Base-by-base conservation (phyloP, 495 filamentous ascomycete species). In the Trichoderma virens region DNA sequence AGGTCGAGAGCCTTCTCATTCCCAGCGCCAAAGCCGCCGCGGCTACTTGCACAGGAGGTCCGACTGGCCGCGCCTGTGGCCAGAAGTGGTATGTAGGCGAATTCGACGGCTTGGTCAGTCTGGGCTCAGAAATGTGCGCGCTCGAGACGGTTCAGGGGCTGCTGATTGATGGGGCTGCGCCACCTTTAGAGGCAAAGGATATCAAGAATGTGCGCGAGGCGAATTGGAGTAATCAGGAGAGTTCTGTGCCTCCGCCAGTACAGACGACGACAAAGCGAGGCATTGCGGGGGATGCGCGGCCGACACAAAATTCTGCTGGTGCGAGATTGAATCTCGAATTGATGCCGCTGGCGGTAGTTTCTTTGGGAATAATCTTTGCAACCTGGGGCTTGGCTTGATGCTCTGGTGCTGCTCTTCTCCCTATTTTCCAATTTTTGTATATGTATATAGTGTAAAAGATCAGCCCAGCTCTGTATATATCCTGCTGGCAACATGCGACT, bases 91-190 rank as follows among this genome's bases (percentile, higher is more conserved):
- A 80, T 54, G 73, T 78, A 14, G 72, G 74, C 14, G 76, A 78
- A 14, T 90, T 84, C 74, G 90, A 92, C 67, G 83, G 81, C 1
- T 72, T 72, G 16, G 69, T 68, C 9, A 86, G 87, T 2, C 73
- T 90, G n/a, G 88, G 89, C 0, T 83, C 90, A 76, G 83, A 90
- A 72, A 83, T 92, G 82, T 82, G 80, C 45, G 89, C 87, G 1
- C 74, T 93, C 45, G 84, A 88, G 69, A 84, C 88, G 25, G 78
- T 93, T 6, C 82, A 88, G 70, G 84, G 85, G 2, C 73, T 83
- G 9, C 68, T 88, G 3, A 72, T 77, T 6, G 65, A 68, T 13
- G 59, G 75, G 39, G 75, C 77, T 3, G 45, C 62, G 9, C 69
- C 69, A 32, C 79, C 79, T 3, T 67, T 77, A 18, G 76, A 72